A percentile compares a stretch with the other conserved stretches of the same genome.
These are phyloP conservation scores for Macrophomina phaseolina DNA, from an alignment of 2,329 filamentous ascomycete genomes.

Conservation along the genomic window DNA sequence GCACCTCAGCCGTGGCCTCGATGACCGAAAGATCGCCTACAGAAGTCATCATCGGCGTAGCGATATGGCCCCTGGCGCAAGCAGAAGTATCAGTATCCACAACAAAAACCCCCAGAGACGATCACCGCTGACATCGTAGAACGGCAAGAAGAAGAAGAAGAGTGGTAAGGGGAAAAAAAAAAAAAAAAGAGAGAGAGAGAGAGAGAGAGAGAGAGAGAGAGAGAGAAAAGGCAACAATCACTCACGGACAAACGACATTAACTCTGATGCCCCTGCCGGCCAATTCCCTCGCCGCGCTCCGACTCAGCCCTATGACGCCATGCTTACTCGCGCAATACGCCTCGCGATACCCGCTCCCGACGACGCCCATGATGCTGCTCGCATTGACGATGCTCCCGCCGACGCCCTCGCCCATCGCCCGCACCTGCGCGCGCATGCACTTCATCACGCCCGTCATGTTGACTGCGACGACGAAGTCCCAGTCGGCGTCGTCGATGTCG, in stretches of 20 bases:
- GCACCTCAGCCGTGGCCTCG: constrained; percentile 32
- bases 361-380: constrained; percentile 58
- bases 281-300: constrained; percentile 47
- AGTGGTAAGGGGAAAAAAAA: background rate
- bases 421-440: constrained; percentile 49
- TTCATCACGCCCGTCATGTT: constrained; percentile 48
- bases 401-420: constrained; percentile 28
- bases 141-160: no score
- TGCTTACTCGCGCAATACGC: constrained; percentile 49
- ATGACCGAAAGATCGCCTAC: constrained; percentile 30
- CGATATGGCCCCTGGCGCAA: background rate
- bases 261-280: constrained; percentile 41
- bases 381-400: constrained; percentile 50
- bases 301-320: constrained; percentile 48
- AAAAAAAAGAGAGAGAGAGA: background rate
- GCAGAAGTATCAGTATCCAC: no score
- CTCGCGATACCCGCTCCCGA: constrained; percentile 46
- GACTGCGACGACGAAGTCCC: constrained; percentile 46
- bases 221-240: constrained; percentile 15
- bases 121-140: no score
- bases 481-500: constrained; percentile 46
- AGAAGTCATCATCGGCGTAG: constrained; percentile 36
- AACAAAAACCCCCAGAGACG: no score
- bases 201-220: no score
- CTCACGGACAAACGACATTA: constrained; percentile 45